Percentiles rank a stretch among this genome's conserved stretches.
These are phyloP conservation scores for Polyplosphaeria fusca DNA, from an alignment of 495 filamentous ascomycete species.

Conservation along the genomic window DNA sequence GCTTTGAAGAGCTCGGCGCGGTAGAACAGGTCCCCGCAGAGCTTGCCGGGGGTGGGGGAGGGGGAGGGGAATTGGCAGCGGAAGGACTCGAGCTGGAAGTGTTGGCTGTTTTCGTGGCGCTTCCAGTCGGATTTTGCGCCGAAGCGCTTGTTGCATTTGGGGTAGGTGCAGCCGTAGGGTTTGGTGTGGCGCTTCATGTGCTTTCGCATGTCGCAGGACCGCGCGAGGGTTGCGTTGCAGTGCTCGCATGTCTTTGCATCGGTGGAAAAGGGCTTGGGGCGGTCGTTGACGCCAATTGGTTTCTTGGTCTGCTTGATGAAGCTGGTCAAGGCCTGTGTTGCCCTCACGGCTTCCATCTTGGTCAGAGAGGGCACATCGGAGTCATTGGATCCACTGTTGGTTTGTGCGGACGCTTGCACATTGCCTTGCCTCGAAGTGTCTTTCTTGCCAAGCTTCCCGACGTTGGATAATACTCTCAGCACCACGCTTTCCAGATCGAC, in stretches of 20 bases:
- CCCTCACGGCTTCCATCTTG: conserved; percentile 23
- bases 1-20: conserved; percentile 58
- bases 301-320: conserved; percentile 21
- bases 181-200: conserved; percentile 82
- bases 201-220: conserved; percentile 56
- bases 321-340: conserved; percentile 13
- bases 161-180: conserved; percentile 84
- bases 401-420: neutral
- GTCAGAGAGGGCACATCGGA: conserved; percentile 8
- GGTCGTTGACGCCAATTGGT: neutral
- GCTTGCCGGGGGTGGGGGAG: conserved; percentile 27
- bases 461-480: conserved; percentile 7
- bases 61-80: conserved; percentile 52
- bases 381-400: neutral
- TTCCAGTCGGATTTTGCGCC: conserved; percentile 98
- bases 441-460: neutral
- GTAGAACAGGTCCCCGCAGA: conserved; percentile 45
- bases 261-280: conserved; percentile 1
- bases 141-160: conserved; percentile 69
- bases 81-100: conserved; percentile 73
- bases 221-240: conserved; percentile 3
- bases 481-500: conserved; percentile 20
- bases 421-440: neutral
- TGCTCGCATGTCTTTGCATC: conserved; percentile 13
- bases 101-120: conserved; percentile 86